A percentile compares a stretch with the other conserved stretches of the same genome.
phyloP scores from a whole-genome alignment of 345 rosid genomes.

The Acer yangbiense region DNA sequence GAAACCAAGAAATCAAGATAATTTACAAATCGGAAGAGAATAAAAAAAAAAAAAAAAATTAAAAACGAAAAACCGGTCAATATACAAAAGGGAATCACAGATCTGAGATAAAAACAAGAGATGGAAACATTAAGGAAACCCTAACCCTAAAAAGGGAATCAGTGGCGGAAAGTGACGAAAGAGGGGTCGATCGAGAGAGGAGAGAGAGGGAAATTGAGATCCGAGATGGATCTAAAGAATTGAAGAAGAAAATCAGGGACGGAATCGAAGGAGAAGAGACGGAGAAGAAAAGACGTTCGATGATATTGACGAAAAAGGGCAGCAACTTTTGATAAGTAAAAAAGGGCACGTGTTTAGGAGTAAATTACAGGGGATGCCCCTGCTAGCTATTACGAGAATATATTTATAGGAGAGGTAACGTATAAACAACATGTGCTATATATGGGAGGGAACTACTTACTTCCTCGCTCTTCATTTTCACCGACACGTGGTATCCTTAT shows the following conservation, averaged over 20 bases:
- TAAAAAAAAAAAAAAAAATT: not conserved
- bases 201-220: not conserved
- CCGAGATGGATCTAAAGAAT: conserved; percentile 3
- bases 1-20: not conserved
- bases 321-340: not conserved
- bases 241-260: conserved; percentile 15
- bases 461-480: not conserved
- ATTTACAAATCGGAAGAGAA: conserved; percentile 10
- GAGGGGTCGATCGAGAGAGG: conserved; percentile 23
- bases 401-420: not conserved
- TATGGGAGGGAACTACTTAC: not conserved
- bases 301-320: conserved; percentile 29
- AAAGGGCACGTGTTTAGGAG: conserved; percentile 28
- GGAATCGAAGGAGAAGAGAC: conserved; percentile 15
- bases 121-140: conserved; percentile 20
- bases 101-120: conserved; percentile 15
- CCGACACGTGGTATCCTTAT: not conserved
- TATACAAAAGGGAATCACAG: not conserved
- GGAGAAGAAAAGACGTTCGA: conserved; percentile 17
- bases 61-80: not conserved
- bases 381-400: not conserved
- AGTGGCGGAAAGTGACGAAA: conserved; percentile 1
- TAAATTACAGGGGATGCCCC: conserved; percentile 37
- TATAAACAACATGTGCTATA: not conserved
- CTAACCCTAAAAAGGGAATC: conserved; percentile 33